Base-by-base conservation (phyloP, 2,329 filamentous ascomycete species). In the Apiospora sp. region DNA sequence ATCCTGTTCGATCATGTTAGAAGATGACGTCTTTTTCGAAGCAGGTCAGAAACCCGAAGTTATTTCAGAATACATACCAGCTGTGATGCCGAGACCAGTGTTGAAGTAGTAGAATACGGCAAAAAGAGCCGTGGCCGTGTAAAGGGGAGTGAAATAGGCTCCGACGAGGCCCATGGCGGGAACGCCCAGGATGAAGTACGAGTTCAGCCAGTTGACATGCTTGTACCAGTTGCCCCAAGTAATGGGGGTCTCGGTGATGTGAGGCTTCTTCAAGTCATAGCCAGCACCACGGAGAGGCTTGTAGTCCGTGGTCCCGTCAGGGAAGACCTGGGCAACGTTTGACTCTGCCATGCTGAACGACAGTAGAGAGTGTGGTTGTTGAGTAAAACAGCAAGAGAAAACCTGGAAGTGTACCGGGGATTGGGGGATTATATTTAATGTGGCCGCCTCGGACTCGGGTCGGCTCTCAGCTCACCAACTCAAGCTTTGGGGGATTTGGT, bases 171-270 rank as follows among this genome's bases (percentile, higher is more conserved):
- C 95, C 72, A 89, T 86, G 68, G 95, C 74, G 58, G 95, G 95
- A 67, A 97, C 88, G 77, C 92, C 87, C 76, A 97, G 83, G 81
- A 97, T 96, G 82, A 98, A 89, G 75, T 87, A 89, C 75, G 94
- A 92, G 83, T 97, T 98, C 77, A 98, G 88, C 94, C 95, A 98
- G 88, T 97, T 95, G 87, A 98, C 89, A 81, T 98, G 95, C 86
- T 95, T 92, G 85, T 95, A 92, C 93, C 94, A 96, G 87, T 97
- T 98, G 79, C 87, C 86, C 83, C 87, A 88, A 73, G 94, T 97
- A 78, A 97, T 92, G 72, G 93, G 92, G 75, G 90, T 90, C 76
- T 97, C 94, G 76, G 94, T 91, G 84, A 97, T 96, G 84, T 97
- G 94, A 80, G 92, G 89, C 86, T 97, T 97, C 86, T 92, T 86